Evolutionary conservation across 208 protist genomes (phyloP).

Genomic region (Trypanosomatidae sp.): DNA sequence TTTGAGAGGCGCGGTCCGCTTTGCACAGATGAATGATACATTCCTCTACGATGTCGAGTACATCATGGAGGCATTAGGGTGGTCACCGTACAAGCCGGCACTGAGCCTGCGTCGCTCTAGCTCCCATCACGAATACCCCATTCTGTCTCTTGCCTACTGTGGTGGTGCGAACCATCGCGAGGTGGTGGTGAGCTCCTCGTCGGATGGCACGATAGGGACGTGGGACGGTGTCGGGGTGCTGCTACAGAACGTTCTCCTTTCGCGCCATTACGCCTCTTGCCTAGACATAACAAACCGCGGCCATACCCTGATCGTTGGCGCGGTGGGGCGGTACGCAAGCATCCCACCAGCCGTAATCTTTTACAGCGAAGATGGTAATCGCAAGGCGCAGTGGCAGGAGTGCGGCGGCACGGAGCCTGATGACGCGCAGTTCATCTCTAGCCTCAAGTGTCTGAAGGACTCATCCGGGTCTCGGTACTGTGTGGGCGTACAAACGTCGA

Average conservation of each 20-base stretch:
- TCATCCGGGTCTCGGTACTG: slow-evolving; percentile 51
- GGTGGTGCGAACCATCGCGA: slow-evolving; percentile 50
- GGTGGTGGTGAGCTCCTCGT: slow-evolving; percentile 83
- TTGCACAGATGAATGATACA: slow-evolving; percentile 71
- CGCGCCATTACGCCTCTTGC: slow-evolving; percentile 83
- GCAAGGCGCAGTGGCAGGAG: slow-evolving; percentile 77
- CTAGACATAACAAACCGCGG: slow-evolving; percentile 80
- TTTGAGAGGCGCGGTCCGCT: slow-evolving; percentile 47
- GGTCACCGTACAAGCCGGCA: slow-evolving; percentile 69
- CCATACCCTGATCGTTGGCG: slow-evolving; percentile 72
- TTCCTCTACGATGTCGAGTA: slow-evolving; percentile 91
- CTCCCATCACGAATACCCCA: slow-evolving; percentile 56
- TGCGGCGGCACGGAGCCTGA: slow-evolving; percentile 69
- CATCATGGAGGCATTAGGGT: slow-evolving; percentile 82
- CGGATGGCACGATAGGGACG: slow-evolving; percentile 80
- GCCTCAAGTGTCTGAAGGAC: slow-evolving; percentile 54
- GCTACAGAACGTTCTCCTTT: slow-evolving; percentile 72
- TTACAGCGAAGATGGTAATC: slow-evolving; percentile 58
- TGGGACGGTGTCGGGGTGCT: slow-evolving; percentile 72
- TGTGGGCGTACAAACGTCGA: slow-evolving; percentile 48
- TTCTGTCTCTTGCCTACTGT: slow-evolving; percentile 77
- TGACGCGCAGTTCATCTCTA: slow-evolving; percentile 72
- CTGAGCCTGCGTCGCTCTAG: slow-evolving; percentile 50
- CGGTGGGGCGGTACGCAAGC: slow-evolving; percentile 42
- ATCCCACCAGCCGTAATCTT: slow-evolving; percentile 77